Evolutionary conservation across 1,284 basidiomycete genomes (phyloP), one percentile per base, ranked within the genome.

Genomic region (Ustilago esculenta): DNA sequence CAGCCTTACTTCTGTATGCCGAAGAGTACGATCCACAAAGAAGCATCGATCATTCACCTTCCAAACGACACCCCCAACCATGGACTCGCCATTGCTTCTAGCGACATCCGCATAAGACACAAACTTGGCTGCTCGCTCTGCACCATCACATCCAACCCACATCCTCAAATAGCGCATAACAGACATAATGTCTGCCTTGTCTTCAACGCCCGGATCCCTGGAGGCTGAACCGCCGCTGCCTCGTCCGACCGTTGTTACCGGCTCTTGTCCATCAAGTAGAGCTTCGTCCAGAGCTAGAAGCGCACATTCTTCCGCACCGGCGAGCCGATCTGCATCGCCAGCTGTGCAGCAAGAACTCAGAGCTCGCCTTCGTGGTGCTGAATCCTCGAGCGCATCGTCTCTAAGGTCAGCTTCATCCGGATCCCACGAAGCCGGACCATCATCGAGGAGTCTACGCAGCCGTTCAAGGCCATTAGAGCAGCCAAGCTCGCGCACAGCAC

Each of bases 191-290:
- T 25, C 49, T 11, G 30, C 37, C 17, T 24, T 35, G n/a, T 20
- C 40, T 18, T 27, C 44, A 4, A 29, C 24, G 1, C 21, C 43
- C 10, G 21, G 30, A 5, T 14, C 24, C 5, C 42, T 45, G 9
- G 50, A 54, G 4, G 14, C 18, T 3, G 56, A 58, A 3, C 40
- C 39, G 5, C 59, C 66, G 8, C 41, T 69, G 17, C 66, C 66
- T 14, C 50, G 66, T 4, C 55, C 66, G 5, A 69, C 59, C n/a
- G 56, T 69, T 15, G 47, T 63, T 18, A 37, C 40, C 5, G 37
- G 59, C 15, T 63, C 66, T n/a, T 39, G 50, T 8, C 25, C 58
- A 2, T 54, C 65, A 9, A 57, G 58, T 23, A 42, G 52, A 29
- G 29, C 59, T 4, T 63, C 66, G 14, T 54, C 55, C 10, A 49